Conservation (phyloP, 2,329 filamentous ascomycete species). For the Neonectria neomacrospora region DNA sequence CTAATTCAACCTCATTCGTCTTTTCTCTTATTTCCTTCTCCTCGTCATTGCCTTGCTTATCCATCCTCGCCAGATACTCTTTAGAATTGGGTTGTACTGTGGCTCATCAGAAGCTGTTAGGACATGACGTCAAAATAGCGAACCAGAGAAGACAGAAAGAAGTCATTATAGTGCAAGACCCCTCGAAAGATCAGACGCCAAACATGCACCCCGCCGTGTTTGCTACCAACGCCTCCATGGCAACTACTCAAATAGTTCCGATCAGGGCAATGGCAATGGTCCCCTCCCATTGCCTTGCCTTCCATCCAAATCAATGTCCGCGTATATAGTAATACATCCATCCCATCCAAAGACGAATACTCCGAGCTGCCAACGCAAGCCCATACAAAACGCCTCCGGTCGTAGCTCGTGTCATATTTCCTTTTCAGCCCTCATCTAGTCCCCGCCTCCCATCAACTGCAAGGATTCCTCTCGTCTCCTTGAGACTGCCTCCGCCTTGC, state of each 20-base stretch:
- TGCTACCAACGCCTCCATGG: slow-evolving; percentile 15
- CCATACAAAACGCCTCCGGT: slow-evolving; percentile 22
- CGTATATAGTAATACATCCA: slow-evolving; percentile 24
- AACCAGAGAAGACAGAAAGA: not conserved
- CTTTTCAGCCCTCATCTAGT: slow-evolving; percentile 7
- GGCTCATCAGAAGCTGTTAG: too few species aligned
- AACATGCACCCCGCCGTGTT: slow-evolving; percentile 6
- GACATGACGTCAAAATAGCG: not conserved
- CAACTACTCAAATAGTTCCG: slow-evolving; percentile 8
- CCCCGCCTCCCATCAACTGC: not conserved
- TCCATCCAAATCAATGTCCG: slow-evolving; percentile 2
- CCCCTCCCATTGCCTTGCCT: slow-evolving; percentile 9
- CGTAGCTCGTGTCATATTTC: slow-evolving; percentile 23
- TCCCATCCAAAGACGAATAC: slow-evolving; percentile 14
- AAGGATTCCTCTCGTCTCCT: slow-evolving; percentile 1
- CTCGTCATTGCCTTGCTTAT: not conserved
- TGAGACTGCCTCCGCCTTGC: not conserved
- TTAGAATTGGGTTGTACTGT: not conserved
- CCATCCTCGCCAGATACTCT: not conserved
- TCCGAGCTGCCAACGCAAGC: slow-evolving; percentile 4
- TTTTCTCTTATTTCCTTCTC: not conserved
- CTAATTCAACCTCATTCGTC: not conserved
- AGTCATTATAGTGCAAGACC: not conserved
- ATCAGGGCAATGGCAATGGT: slow-evolving; percentile 1
- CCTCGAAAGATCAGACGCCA: not conserved